Evolutionary conservation across 2,329 filamentous ascomycete genomes (phyloP), one percentile per base, ranked within the genome.

Genomic region (Parastagonospora nodorum): DNA sequence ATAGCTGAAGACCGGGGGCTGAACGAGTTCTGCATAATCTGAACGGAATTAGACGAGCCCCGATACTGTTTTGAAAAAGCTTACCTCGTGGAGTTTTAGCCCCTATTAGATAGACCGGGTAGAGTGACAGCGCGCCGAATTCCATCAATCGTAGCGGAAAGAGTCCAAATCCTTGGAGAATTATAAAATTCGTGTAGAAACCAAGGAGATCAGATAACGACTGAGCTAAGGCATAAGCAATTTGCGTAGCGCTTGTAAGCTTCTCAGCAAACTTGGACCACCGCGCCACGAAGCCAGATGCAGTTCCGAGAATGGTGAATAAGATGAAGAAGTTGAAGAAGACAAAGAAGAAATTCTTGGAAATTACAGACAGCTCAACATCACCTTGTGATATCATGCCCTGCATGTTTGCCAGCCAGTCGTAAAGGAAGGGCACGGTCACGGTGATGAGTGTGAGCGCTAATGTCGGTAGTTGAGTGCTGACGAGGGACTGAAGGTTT

Each of bases 251-350:
- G 70, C 96, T 91, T 61, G 84, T 86, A 48, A 96, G 80, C 8
- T 88, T 84, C 41, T 93, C 84, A 46, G 85, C 85, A 40, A 97
- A 80, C 24, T 79, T 77, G 48, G 83, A 75, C 66, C 82, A 80
- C 45, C 88, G 83, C 30, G 80, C 79, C 74, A 86, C 86, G 67
- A 96, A 89, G 46, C 87, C 85, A 33, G 88, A 85, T 1, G 85
- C 90, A 4, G 92, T 91, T 46, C 89, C 89, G 39, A 96, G 89
- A 24, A 94, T 83, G 1, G 93, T 95, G 72, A 97, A 97, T 38
- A 97, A 85, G 43, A 97, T 84, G 75, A 99, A 99, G 50, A 97
- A 90, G 75, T 99, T 99, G 84, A 99, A 97, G 75, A 99, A 99
- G 8, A 89, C 92, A 72, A 99, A 99, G 81, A 97, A 96, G 77